Evolutionary conservation across 176 grass and related monocot genomes (phyloP).

Genomic region (Hsuehochloa calcarea): DNA sequence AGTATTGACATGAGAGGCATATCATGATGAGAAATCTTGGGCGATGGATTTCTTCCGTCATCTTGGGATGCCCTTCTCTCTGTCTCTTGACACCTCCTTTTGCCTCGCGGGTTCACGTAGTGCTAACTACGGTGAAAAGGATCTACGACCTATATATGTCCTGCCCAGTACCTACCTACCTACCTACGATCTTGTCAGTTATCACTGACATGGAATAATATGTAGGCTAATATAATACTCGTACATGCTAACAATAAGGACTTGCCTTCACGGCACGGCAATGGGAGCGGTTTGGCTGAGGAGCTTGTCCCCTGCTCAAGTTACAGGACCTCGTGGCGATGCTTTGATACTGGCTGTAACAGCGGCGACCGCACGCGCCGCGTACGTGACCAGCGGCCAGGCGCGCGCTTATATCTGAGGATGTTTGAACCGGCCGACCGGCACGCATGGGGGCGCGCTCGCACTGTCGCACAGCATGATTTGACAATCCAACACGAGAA

Average conservation of each 20-base stretch:
- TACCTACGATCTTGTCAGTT: background rate
- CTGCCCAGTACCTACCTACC: background rate
- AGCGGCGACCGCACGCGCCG: background rate
- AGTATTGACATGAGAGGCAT: background rate
- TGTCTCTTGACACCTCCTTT: background rate
- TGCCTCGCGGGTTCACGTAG: conserved; percentile 1
- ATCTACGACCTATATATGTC: background rate
- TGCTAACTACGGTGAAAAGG: background rate
- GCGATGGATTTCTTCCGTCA: conserved; percentile 39
- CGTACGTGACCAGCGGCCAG: background rate
- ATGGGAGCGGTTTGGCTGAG: background rate
- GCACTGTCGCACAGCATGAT: background rate
- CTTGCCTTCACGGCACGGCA: background rate
- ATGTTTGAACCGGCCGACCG: background rate
- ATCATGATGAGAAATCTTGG: conserved; percentile 43
- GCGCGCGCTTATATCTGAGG: background rate
- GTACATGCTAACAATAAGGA: background rate
- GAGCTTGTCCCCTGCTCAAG: background rate
- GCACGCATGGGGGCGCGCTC: background rate
- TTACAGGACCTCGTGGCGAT: background rate
- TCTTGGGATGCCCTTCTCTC: background rate
- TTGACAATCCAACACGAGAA: conserved; percentile 1
- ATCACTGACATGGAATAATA: conserved; percentile 13
- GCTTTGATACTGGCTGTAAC: background rate
- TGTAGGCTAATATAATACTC: background rate